Evolutionary conservation across 2,329 filamentous ascomycete genomes (phyloP).

Genomic region (Cordyceps tenuipes): DNA sequence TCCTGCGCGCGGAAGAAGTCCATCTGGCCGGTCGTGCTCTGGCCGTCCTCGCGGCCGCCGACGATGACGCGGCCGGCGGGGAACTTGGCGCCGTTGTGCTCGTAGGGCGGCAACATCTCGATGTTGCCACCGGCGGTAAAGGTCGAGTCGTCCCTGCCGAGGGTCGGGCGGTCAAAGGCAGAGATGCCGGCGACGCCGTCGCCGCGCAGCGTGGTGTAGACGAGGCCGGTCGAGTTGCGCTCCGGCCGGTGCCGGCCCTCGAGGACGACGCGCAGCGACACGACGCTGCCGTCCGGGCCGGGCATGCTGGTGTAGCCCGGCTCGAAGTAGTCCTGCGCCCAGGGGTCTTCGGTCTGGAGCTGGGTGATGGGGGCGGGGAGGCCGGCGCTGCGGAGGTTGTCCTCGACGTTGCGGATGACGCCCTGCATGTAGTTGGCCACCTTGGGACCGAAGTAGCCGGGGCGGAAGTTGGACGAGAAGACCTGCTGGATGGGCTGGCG

Average conservation of each 20-base stretch:
- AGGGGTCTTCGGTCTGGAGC: too few relatives aligned
- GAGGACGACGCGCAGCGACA: not conserved
- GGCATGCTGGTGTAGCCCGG: not conserved
- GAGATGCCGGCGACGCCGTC: too few relatives aligned
- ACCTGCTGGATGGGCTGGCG: not conserved
- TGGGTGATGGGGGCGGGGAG: too few relatives aligned
- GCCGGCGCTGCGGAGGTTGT: too few relatives aligned
- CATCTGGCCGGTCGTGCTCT: not conserved
- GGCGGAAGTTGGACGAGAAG: not conserved
- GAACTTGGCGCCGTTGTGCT: not conserved
- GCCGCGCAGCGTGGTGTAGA: too few relatives aligned
- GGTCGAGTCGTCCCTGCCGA: not conserved
- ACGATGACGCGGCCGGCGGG: not conserved
- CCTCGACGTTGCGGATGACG: too few relatives aligned
- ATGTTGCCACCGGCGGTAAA: not conserved
- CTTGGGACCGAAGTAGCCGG: too few relatives aligned
- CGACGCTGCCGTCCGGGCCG: not conserved
- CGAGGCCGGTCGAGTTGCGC: too few relatives aligned
- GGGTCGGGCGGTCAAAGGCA: too few relatives aligned
- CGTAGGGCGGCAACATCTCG: not conserved
- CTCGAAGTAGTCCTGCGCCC: not conserved
- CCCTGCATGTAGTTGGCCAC: too few relatives aligned
- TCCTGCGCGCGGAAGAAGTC: slow-evolving; percentile 18
- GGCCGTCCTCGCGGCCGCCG: not conserved
- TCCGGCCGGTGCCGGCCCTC: too few relatives aligned